Conservation (phyloP, 192 early-diverging fungal species). For the Radiomyces spectabilis region DNA sequence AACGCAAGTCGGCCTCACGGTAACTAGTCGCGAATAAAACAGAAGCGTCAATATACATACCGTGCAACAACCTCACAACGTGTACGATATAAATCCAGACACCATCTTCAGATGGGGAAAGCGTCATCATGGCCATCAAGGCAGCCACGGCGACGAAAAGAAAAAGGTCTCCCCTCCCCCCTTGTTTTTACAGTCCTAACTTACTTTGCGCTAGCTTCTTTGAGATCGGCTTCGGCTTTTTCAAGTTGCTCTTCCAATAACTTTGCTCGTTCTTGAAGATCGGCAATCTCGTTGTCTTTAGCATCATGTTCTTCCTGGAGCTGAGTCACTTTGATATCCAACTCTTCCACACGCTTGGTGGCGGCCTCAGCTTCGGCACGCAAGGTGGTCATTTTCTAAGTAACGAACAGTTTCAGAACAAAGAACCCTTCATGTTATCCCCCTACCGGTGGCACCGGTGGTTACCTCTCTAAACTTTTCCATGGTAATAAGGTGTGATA, state of each 20-base stretch:
- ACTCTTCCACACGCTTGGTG: constrained; percentile 12
- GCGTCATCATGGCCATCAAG: too few relatives aligned
- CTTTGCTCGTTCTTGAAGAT: constrained; percentile 14
- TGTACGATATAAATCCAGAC: not conserved
- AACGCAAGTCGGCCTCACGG: constrained; percentile 64
- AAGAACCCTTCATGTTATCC: too few relatives aligned
- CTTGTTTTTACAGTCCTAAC: not conserved
- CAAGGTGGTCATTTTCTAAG: constrained; percentile 36
- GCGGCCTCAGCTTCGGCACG: constrained; percentile 31
- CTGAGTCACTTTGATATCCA: constrained; percentile 20
- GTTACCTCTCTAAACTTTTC: too few relatives aligned
- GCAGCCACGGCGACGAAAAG: too few relatives aligned
- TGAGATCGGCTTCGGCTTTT: constrained; percentile 17
- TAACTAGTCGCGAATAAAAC: constrained; percentile 15
- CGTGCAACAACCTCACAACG: not conserved
- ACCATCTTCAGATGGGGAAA: too few relatives aligned
- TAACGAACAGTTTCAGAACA: too few relatives aligned
- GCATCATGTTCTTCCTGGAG: constrained; percentile 28
- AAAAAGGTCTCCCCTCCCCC: too few relatives aligned
- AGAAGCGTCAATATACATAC: not conserved
- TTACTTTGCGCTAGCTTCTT: constrained; percentile 24
- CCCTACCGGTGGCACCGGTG: too few relatives aligned
- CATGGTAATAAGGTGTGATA: too few relatives aligned
- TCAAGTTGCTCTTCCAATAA: constrained; percentile 25
- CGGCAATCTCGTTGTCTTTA: constrained; percentile 35